phyloP scores from a whole-genome alignment of 2,329 filamentous ascomycete species.

The Orbilia blumenaviensis region DNA sequence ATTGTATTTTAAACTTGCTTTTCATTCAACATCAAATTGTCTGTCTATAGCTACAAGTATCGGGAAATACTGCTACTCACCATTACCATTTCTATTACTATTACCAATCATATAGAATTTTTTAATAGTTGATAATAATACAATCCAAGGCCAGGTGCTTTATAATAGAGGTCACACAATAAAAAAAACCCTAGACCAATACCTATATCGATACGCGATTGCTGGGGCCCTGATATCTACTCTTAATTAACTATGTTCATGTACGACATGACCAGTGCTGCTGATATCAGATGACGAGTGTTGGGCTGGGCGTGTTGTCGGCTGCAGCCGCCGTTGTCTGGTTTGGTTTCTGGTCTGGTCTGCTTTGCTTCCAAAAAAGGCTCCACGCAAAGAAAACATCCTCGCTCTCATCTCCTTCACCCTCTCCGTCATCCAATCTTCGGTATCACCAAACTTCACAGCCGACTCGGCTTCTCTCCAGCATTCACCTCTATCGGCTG shows the following conservation, averaged over 20 bases:
- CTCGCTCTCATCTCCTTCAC: constrained; percentile 24
- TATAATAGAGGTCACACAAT: too few species aligned
- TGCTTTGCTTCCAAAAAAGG: constrained; percentile 23
- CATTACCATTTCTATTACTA: too few species aligned
- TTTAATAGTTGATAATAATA: too few species aligned
- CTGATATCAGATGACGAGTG: constrained; percentile 32
- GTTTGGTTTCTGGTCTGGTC: background rate
- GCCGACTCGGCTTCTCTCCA: background rate
- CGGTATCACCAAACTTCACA: background rate
- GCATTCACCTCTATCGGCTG: background rate
- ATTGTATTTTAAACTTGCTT: constrained; percentile 4
- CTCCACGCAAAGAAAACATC: constrained; percentile 36
- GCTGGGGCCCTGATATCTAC: background rate
- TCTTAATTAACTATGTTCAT: too few species aligned
- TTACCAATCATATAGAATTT: too few species aligned
- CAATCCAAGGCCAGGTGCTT: too few species aligned
- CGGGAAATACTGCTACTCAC: too few species aligned
- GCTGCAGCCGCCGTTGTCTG: constrained; percentile 12
- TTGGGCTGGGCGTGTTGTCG: constrained; percentile 29
- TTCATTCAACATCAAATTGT: background rate
- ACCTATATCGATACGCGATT: too few species aligned
- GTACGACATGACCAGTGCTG: background rate
- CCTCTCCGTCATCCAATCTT: constrained; percentile 29
- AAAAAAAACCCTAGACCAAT: too few species aligned
- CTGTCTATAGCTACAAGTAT: background rate